Base-by-base conservation (phyloP, 352 stramenopile species). In the Globisporangium polare region DNA sequence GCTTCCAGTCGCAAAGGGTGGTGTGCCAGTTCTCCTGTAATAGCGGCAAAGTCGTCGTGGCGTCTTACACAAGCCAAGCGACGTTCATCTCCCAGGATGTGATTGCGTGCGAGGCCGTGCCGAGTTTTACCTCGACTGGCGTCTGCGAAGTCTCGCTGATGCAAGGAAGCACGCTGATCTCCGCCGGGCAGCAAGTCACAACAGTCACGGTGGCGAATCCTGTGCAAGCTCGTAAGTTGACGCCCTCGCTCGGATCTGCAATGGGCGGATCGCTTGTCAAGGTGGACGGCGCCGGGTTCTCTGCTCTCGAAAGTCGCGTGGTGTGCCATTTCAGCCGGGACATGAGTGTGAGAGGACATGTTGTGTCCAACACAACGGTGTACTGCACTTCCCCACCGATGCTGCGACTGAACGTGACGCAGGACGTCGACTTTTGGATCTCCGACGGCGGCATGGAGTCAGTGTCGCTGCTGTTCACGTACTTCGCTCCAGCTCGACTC, bases 311-410 rank as follows among this genome's bases (percentile, higher is more conserved):
- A 9, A 63, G 68, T 31, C 33, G 61, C 13, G 53, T 55, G 12
- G 6, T 60, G 13, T 83, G 74, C 43, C 62, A 74, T 51, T 89
- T 89, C 63, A 69, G 55, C 8, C 17, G 43, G 3, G 45, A 53
- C 15, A 41, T 20, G 1, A 18, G 43, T 62, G 52, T 67, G 9
- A 59, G 52, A 67, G 67, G 57, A 20, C 42, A 55, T 37, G 53
- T 71, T 22, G 24, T 65, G 10, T 80, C 74, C 3, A 64, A 43
- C n/a, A 60, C 24, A 6, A 46, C 47, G 13, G 42, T 78, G 5
- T 58, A 31, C 31, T 85, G 75, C 39, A 47, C 29, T 9, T 68
- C 67, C 6, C 73, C 73, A 33, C 12, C 41, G 7, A 51, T 77
- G 6, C 49, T 39, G 29, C 29, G 54, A 2, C 24, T 3, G 26